These are phyloP conservation scores for Elaeis guineensis DNA, from an alignment of 176 grass and related monocot species.

Conservation along the genomic window DNA sequence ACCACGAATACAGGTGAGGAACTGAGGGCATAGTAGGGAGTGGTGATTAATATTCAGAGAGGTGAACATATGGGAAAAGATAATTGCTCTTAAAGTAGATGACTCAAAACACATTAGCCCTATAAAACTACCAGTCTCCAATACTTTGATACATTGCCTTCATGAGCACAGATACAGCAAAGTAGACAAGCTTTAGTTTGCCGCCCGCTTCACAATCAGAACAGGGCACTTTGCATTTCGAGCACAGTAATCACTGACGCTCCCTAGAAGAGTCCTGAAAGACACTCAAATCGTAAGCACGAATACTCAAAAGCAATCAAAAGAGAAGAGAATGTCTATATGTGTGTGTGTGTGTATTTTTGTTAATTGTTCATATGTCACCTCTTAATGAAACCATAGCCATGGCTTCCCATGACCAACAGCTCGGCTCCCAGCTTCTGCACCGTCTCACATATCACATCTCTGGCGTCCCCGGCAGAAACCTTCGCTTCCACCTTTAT, in stretches of 20 bases:
- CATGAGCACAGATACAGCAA: too few relatives aligned
- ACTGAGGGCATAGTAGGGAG: too few relatives aligned
- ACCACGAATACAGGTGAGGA: too few relatives aligned
- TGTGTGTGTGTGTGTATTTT: too few relatives aligned
- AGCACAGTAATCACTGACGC: conserved; percentile 65
- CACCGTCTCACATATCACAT: conserved; percentile 47
- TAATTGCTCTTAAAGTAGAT: too few relatives aligned
- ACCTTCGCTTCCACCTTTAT: conserved; percentile 58
- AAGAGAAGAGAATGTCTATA: not conserved
- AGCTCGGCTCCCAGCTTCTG: conserved; percentile 44
- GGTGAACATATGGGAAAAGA: too few relatives aligned
- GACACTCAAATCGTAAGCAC: too few relatives aligned
- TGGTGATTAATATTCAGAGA: too few relatives aligned
- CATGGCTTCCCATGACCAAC: conserved; percentile 64
- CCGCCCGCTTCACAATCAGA: conserved; percentile 41
- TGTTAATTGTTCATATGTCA: too few relatives aligned
- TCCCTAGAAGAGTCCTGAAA: conserved; percentile 61
- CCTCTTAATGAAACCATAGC: conserved; percentile 66
- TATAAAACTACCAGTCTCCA: too few relatives aligned
- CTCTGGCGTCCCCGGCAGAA: conserved; percentile 45
- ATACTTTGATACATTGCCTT: too few relatives aligned
- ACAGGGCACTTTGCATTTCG: conserved; percentile 52
- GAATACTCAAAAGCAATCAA: not conserved
- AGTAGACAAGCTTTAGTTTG: not conserved
- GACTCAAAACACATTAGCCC: too few relatives aligned